Evolutionary conservation across 192 early-diverging fungal genomes (phyloP).

Genomic region (Coemansia sp.): DNA sequence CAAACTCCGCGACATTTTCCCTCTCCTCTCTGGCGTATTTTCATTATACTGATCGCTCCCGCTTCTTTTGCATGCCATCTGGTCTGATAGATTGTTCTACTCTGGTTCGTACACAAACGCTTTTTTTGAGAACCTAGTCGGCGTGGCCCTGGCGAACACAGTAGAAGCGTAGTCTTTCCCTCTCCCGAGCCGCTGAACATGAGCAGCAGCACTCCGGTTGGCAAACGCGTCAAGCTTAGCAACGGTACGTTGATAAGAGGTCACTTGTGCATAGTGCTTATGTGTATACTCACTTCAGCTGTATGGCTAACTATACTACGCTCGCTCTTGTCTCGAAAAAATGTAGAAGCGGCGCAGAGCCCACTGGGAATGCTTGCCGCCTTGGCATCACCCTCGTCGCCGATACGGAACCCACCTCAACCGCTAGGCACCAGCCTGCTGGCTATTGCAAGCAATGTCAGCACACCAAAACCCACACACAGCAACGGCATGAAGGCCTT

Average conservation of each 20-base stretch:
- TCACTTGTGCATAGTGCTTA: not conserved
- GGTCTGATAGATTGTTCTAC: not conserved
- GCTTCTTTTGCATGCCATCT: not conserved
- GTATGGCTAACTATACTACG: not conserved
- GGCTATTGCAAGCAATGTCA: not conserved
- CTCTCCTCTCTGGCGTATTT: not conserved
- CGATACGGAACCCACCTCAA: constrained; percentile 2
- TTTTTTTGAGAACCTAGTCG: not conserved
- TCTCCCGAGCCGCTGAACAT: not conserved
- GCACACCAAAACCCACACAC: not conserved
- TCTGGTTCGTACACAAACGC: not conserved
- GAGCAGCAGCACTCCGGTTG: constrained; percentile 13
- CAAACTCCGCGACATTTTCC: constrained; percentile 2
- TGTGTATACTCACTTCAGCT: not conserved
- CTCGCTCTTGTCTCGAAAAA: not conserved
- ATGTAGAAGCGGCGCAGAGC: constrained; percentile 24
- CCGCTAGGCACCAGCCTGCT: not conserved
- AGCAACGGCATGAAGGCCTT: not conserved
- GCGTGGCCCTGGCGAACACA: not conserved
- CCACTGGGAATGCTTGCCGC: constrained; percentile 47
- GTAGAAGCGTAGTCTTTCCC: not conserved
- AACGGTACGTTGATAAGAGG: not conserved
- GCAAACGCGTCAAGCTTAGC: constrained; percentile 9
- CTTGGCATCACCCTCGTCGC: constrained; percentile 36
- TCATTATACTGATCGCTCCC: not conserved